A percentile compares a stretch with the other conserved stretches of the same genome.
phyloP scores from a whole-genome alignment of 208 protist genomes.

The Leishmania arabica region DNA sequence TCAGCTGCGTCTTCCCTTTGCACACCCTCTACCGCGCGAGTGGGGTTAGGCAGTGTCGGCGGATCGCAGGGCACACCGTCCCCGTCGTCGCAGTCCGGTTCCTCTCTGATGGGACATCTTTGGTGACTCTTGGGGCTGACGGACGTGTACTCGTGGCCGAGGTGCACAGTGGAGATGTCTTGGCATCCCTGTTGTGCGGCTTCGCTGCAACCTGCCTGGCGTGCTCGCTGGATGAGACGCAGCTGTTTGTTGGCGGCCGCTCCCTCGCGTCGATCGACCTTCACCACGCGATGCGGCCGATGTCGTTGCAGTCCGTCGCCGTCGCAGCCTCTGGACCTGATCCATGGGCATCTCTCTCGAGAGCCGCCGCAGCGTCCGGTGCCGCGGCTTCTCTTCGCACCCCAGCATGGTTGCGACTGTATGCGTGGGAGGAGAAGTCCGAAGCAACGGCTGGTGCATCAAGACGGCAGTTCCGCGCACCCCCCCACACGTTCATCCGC shows the following conservation, averaged over 20 bases:
- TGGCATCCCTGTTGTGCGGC: conserved; percentile 42
- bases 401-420: conserved; percentile 17
- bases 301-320: conserved; percentile 4
- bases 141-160: conserved; percentile 47
- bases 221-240: conserved; percentile 68
- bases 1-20: conserved; percentile 50
- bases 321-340: conserved; percentile 4
- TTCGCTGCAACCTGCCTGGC: conserved; percentile 53
- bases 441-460: background rate
- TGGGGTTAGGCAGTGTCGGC: conserved; percentile 15
- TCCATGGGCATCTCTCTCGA: background rate
- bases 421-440: conserved; percentile 15
- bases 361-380: background rate
- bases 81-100: conserved; percentile 42
- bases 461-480: background rate
- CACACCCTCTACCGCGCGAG: conserved; percentile 19
- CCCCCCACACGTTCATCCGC: conserved; percentile 1
- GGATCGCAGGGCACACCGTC: conserved; percentile 56
- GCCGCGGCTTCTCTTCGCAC: background rate
- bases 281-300: conserved; percentile 31
- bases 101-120: conserved; percentile 25
- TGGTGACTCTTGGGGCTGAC: conserved; percentile 27
- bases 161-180: conserved; percentile 16
- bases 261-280: conserved; percentile 54
- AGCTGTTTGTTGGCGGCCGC: conserved; percentile 60